These are phyloP conservation scores for Picochlorum sp. DNA, from an alignment of 139 green algal genomes.

Conservation along the genomic window DNA sequence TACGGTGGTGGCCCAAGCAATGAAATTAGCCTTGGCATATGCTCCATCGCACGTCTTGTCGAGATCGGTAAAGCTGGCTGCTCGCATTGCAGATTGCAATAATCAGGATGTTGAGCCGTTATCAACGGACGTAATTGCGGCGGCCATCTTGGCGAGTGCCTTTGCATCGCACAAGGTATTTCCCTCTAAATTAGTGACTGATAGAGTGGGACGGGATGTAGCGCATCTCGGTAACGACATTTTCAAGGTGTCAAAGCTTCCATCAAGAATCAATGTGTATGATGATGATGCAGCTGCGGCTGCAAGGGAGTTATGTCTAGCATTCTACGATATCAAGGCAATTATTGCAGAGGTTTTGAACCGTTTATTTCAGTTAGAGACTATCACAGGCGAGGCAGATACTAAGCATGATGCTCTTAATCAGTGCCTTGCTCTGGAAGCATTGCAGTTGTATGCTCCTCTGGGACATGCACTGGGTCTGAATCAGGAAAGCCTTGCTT, in stretches of 20 bases:
- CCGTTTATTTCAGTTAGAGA: slow-evolving; percentile 35
- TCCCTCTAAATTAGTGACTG: slow-evolving; percentile 34
- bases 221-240: slow-evolving; percentile 54
- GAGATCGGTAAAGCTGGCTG: slow-evolving; percentile 53
- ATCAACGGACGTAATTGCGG: slow-evolving; percentile 47
- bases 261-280: slow-evolving; percentile 53
- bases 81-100: slow-evolving; percentile 48
- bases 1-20: not conserved
- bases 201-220: slow-evolving; percentile 38
- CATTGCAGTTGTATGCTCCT: slow-evolving; percentile 77
- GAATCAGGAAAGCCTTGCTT: slow-evolving; percentile 19
- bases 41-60: slow-evolving; percentile 16
- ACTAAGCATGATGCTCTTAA: not conserved
- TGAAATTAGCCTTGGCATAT: not conserved
- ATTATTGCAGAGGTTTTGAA: slow-evolving; percentile 70
- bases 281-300: slow-evolving; percentile 70
- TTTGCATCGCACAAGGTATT: slow-evolving; percentile 13
- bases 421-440: slow-evolving; percentile 43
- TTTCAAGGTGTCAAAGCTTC: slow-evolving; percentile 45
- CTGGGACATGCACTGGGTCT: slow-evolving; percentile 75
- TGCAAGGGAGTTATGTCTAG: slow-evolving; percentile 72
- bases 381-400: not conserved
- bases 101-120: slow-evolving; percentile 47
- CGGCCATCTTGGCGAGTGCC: slow-evolving; percentile 65
- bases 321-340: slow-evolving; percentile 73